Conservation (phyloP, 331 rosid genomes). For the Prunus yedoensis region DNA sequence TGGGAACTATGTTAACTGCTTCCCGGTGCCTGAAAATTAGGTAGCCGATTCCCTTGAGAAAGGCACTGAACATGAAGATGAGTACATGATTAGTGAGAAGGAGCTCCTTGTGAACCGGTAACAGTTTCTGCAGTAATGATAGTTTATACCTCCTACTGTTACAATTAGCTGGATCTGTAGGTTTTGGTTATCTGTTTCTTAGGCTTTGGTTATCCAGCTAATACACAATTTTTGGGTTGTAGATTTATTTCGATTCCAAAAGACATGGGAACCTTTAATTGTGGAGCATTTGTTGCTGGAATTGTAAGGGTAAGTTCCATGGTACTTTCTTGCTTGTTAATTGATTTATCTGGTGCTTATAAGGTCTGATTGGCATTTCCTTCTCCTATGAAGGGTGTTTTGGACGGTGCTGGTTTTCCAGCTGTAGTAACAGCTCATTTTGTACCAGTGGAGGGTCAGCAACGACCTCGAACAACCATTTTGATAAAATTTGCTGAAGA, state of each 20-base stretch:
- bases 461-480: no score
- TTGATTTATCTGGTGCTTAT: no score
- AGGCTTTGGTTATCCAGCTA: conserved; percentile 11
- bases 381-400: no score
- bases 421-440: no score
- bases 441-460: no score
- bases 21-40: conserved; percentile 36
- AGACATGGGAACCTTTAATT: conserved; percentile 99
- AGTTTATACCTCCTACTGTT: neutral
- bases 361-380: no score
- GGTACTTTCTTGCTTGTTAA: no score
- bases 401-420: no score
- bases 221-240: conserved; percentile 27
- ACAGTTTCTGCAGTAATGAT: conserved; percentile 1
- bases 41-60: conserved; percentile 98
- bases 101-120: conserved; percentile 98
- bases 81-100: conserved; percentile 97
- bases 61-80: conserved; percentile 99
- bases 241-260: conserved; percentile 96
- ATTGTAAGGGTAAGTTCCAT: no score
- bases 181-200: neutral
- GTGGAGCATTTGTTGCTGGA: no score
- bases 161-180: conserved; percentile 1
- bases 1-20: neutral
- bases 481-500: no score